Percentiles rank a stretch among this genome's conserved stretches.
These are phyloP conservation scores for Lachnellula hyalina DNA, from an alignment of 2,329 filamentous ascomycete species.

Conservation along the genomic window DNA sequence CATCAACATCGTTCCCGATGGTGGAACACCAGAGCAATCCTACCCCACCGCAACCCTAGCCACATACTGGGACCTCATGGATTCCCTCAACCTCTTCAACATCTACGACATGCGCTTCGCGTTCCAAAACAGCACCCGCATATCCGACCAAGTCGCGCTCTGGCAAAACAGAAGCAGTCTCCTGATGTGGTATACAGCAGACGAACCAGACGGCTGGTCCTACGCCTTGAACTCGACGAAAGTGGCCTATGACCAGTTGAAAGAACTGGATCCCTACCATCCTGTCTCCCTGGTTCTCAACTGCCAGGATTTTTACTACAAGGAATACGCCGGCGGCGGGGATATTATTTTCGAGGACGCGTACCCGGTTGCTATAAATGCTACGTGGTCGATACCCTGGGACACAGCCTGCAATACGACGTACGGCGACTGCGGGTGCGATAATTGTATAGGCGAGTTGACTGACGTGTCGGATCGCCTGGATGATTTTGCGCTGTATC, in stretches of 20 bases:
- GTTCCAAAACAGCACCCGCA: conserved; percentile 35
- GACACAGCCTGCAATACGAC: conserved; percentile 43
- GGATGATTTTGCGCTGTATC: conserved; percentile 36
- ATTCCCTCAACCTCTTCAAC: conserved; percentile 40
- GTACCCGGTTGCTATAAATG: conserved; percentile 44
- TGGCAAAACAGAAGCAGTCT: conserved; percentile 33
- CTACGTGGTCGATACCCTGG: conserved; percentile 38
- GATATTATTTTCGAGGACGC: conserved; percentile 46
- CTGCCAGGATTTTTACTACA: conserved; percentile 46
- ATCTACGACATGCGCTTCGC: conserved; percentile 35
- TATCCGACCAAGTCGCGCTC: conserved; percentile 23
- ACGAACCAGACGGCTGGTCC: conserved; percentile 40
- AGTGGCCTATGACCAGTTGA: conserved; percentile 38
- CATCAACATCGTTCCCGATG: conserved; percentile 37
- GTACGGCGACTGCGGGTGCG: conserved; percentile 46
- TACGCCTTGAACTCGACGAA: conserved; percentile 38
- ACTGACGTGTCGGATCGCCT: conserved; percentile 34
- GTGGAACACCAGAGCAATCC: conserved; percentile 33
- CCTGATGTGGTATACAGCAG: conserved; percentile 47
- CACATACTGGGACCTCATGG: conserved; percentile 38
- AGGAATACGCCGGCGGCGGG: conserved; percentile 40
- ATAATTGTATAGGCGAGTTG: conserved; percentile 35
- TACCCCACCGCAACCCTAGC: conserved; percentile 34
- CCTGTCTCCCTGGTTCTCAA: conserved; percentile 45
- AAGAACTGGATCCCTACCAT: conserved; percentile 44